Evolutionary conservation across 2,329 filamentous ascomycete species (phyloP).

Genomic region (Raffaelea ambrosiae): DNA sequence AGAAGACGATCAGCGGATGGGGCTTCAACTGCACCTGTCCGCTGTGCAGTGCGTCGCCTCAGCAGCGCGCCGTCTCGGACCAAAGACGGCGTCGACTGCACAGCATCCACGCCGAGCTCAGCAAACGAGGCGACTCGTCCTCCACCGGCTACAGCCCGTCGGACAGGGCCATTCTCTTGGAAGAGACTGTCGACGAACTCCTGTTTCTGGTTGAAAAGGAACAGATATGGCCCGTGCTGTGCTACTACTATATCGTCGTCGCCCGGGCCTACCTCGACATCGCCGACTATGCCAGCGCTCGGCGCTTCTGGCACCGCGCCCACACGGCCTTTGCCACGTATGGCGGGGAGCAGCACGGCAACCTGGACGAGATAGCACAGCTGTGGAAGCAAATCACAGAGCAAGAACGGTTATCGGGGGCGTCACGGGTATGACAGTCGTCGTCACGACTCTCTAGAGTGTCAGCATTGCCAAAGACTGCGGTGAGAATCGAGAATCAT

Average conservation of each 20-base stretch:
- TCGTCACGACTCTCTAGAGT: no score
- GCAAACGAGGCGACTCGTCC: background rate
- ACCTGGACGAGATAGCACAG: conserved; percentile 3
- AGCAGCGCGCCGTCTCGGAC: conserved; percentile 12
- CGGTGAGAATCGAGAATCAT: no score
- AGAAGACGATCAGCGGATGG: conserved; percentile 13
- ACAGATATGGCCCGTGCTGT: conserved; percentile 15
- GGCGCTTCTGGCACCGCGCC: conserved; percentile 7
- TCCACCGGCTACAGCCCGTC: conserved; percentile 1
- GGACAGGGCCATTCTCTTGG: conserved; percentile 1
- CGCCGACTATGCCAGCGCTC: conserved; percentile 9
- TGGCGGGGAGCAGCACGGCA: conserved; percentile 5
- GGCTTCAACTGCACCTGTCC: conserved; percentile 17
- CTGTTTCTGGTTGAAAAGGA: conserved; percentile 14
- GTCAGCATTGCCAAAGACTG: no score
- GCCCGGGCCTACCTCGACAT: conserved; percentile 14
- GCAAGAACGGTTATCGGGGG: no score
- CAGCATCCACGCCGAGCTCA: conserved; percentile 12
- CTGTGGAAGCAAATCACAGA: no score
- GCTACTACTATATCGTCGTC: conserved; percentile 15
- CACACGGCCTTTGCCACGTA: conserved; percentile 5
- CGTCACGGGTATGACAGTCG: no score
- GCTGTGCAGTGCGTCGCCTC: conserved; percentile 12
- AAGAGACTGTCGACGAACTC: conserved; percentile 11
- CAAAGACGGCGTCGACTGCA: conserved; percentile 13